A percentile compares a stretch with the other conserved stretches of the same genome.
Conservation (phyloP, 441 rosid species). For the Populus trichocarpa region DNA sequence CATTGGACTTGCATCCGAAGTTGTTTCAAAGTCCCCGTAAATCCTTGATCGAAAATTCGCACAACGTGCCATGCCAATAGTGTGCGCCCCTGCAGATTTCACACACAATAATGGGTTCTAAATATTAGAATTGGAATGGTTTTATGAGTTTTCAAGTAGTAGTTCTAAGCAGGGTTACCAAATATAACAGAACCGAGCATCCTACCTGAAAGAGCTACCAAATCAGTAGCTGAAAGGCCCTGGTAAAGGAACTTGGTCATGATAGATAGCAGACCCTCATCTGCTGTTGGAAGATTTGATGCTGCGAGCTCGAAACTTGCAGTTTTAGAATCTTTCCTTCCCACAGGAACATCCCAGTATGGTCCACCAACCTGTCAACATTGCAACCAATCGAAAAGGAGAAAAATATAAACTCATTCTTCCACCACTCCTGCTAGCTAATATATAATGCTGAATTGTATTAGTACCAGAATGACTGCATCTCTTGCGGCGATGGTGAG, state of each 20-base stretch:
- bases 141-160: neutral
- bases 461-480: slow-evolving; percentile 72
- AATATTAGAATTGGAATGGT: neutral
- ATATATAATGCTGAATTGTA: neutral
- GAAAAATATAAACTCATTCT: neutral
- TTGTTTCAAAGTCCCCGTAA: slow-evolving; percentile 39
- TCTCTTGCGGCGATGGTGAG: slow-evolving; percentile 93
- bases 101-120: neutral
- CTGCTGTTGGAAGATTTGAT: slow-evolving; percentile 61
- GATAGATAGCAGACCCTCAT: slow-evolving; percentile 52
- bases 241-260: slow-evolving; percentile 62
- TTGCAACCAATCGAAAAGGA: neutral
- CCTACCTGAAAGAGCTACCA: slow-evolving; percentile 83
- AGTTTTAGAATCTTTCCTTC: slow-evolving; percentile 65
- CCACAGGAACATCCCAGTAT: slow-evolving; percentile 78
- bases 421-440: neutral
- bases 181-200: neutral
- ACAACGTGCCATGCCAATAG: slow-evolving; percentile 84
- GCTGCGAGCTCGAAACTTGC: slow-evolving; percentile 64
- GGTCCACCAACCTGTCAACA: slow-evolving; percentile 83
- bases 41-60: slow-evolving; percentile 51
- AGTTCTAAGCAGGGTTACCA: neutral
- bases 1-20: slow-evolving; percentile 35
- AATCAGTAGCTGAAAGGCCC: slow-evolving; percentile 67
- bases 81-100: slow-evolving; percentile 64